phyloP scores from a whole-genome alignment of 108 stramenopile genomes.

The Discostella stelligeroides region DNA sequence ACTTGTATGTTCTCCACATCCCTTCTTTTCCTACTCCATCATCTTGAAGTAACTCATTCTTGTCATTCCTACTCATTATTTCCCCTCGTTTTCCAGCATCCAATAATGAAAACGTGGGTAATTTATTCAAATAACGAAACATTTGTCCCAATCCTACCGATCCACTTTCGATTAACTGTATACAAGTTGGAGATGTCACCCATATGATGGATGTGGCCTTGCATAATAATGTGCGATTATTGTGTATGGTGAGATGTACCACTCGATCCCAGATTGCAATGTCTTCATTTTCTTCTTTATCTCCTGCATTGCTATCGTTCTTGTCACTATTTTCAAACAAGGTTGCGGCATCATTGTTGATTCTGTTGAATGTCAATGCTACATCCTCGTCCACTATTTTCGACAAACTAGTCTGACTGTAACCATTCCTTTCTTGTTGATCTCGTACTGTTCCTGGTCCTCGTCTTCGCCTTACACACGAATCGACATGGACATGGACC shows the following conservation, averaged over 20 bases:
- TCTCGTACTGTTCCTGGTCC: background rate
- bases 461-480: constrained; percentile 39
- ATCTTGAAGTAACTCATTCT: background rate
- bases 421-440: background rate
- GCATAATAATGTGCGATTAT: constrained; percentile 54
- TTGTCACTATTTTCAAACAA: too few species aligned
- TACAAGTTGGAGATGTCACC: constrained; percentile 54
- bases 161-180: constrained; percentile 67
- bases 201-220: constrained; percentile 68
- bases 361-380: too few species aligned
- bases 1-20: constrained; percentile 56
- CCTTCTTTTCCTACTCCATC: constrained; percentile 21
- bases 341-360: background rate
- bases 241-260: constrained; percentile 46
- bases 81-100: constrained; percentile 59
- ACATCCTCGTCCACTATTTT: too few species aligned
- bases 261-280: constrained; percentile 63
- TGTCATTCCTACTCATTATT: background rate
- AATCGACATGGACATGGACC: constrained; percentile 66
- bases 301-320: background rate
- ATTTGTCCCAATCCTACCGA: constrained; percentile 78
- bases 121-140: constrained; percentile 74
- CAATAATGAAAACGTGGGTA: constrained; percentile 71
- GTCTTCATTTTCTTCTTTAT: background rate
- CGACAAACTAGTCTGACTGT: too few species aligned